Evolutionary conservation across 1,284 basidiomycete genomes (phyloP), one percentile per base, ranked within the genome.

Genomic region (Agaricales sp.): DNA sequence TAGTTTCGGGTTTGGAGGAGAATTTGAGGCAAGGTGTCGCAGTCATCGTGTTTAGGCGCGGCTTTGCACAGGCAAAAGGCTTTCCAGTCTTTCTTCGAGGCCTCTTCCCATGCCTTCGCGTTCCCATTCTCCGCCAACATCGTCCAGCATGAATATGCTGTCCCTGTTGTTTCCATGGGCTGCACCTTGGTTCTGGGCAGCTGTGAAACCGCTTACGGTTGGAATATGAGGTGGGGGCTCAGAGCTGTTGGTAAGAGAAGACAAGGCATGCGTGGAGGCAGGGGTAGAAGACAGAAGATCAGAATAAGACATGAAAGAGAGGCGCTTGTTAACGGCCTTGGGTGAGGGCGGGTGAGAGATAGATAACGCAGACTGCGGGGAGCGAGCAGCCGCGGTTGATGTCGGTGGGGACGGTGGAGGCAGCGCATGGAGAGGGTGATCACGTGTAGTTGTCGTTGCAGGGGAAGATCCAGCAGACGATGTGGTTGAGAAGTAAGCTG

Each of bases 221-320:
- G 80, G 71, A 13, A 87, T 75, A 56, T 87, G 84, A 1, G 82
- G 80, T 1, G 84, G 83, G 0, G 63, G 57, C 0, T 72, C 68
- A 0, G 74, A 73, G 1, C 75, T 71, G 0, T 74, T 77, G 0
- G 87, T 89, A 49, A 92, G 75, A 2, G 79, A 78, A 0, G 80
- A 78, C 2, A 93, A 74, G 1, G 87, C 77, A 23, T 82, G 73
- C 8, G 81, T 80, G 2, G 82, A 74, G 0, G 80, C 70, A 0
- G 90, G 90, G 0, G 86, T 81, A 0, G 82, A 86, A 0, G 82
- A 70, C 37, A 92, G 76, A 3, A 92, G 74, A 62, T 93, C 90
- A 37, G 82, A 78, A 63, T 92, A 92, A 2, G 87, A 86, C 63
- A 92, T 76, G 71, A 92, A 92, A 0, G 86, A 89, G 23, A 93